These are phyloP conservation scores for Solanum lycopersicoides DNA, from an alignment of 257 asterid genomes.

Conservation along the genomic window DNA sequence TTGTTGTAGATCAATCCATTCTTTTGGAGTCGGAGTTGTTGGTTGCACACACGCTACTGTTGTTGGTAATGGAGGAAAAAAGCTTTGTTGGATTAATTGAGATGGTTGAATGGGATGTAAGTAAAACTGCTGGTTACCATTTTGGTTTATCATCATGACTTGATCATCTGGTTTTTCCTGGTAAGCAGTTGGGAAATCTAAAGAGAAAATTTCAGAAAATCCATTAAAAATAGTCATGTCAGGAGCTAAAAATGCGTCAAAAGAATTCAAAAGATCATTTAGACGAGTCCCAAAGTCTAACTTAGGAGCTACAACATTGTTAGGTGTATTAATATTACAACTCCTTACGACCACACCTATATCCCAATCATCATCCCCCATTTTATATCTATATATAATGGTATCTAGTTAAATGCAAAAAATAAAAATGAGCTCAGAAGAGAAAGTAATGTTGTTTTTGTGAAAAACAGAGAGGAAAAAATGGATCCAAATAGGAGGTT, in stretches of 20 bases:
- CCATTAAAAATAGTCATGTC: neutral
- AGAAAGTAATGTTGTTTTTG: neutral
- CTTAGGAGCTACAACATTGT: neutral
- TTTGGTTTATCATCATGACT: neutral
- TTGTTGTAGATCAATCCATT: neutral
- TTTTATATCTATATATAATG: neutral
- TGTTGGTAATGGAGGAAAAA: neutral
- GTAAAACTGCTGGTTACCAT: neutral
- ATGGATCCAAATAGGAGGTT: neutral
- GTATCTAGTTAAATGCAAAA: neutral
- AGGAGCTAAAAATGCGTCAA: neutral
- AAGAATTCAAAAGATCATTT: neutral
- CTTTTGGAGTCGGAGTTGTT: neutral
- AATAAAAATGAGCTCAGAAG: no score
- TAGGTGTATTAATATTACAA: no score
- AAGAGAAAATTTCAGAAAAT: neutral
- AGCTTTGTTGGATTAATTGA: no score
- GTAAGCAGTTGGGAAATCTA: neutral
- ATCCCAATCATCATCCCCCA: no score
- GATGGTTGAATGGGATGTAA: neutral
- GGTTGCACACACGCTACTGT: neutral
- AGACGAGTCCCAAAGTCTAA: neutral
- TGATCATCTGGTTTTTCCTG: neutral
- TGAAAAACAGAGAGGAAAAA: neutral
- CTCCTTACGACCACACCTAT: no score